Base-by-base conservation (phyloP, 2,329 filamentous ascomycete species). In the Phoma sp. region DNA sequence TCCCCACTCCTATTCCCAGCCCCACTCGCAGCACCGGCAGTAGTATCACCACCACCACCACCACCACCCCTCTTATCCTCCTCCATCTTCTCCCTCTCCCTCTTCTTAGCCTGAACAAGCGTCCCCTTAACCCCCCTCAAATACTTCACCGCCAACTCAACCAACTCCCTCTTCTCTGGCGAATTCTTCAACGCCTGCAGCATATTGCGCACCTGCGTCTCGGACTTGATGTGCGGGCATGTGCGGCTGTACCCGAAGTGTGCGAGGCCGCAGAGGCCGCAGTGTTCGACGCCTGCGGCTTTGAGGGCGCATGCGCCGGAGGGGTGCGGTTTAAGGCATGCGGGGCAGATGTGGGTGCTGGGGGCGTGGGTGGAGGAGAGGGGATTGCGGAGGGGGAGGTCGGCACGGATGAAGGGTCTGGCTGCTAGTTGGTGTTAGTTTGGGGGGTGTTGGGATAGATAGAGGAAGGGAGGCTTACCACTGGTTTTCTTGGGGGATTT, bases 121-220 rank as follows among this genome's bases (percentile, higher is more conserved):
- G 80, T 77, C 6, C 82, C 81, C 52, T 85, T 83, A 37, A 87
- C 77, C 4, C 82, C 83, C 14, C 77, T 73, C 14, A 88, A 69
- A 61, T 88, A 88, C 55, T 80, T 82, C 33, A 76, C 78, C 2
- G 86, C 86, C 23, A 78, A 67, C 10, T 81, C 78, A 10, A 87
- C 76, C 7, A 85, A 68, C 17, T 82, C 76, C 21, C 75, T 75
- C 10, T 80, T 76, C 65, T 89, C 87, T 0, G 78, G 80, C 48
- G 82, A 86, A 47, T 78, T 73, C 62, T 85, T 85, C 18, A 92
- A 71, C 0, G 83, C 81, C 49, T 85, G 81, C 14, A 92, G 75
- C 80, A 91, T 88, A 17, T 82, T 76, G 47, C 82, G 79, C 14
- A 92, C 78, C 65, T 90, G 83, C 3, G 81, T 82, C 57, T 89